Percentiles rank a stretch among this genome's conserved stretches.
These are phyloP conservation scores for Aspergillus sp. DNA, from an alignment of 2,329 filamentous ascomycete genomes.

Conservation along the genomic window DNA sequence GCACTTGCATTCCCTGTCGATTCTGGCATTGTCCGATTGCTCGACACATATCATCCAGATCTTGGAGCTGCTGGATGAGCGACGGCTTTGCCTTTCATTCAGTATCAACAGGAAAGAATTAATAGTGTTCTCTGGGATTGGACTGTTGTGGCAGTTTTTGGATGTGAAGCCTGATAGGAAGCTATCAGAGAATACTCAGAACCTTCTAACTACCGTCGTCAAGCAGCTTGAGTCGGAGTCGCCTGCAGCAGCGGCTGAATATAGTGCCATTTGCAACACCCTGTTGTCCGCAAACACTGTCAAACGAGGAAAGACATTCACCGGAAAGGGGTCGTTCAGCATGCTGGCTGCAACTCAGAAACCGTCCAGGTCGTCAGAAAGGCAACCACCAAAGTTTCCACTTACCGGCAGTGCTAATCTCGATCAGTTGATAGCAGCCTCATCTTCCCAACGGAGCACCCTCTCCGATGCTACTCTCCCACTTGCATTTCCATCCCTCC, in stretches of 20 bases:
- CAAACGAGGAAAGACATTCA: constrained; percentile 6
- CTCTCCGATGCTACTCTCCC: constrained; percentile 28
- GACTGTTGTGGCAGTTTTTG: constrained; percentile 81
- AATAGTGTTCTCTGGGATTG: constrained; percentile 77
- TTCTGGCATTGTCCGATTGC: constrained; percentile 76
- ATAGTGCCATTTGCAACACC: constrained; percentile 49
- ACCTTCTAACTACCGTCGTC: constrained; percentile 62
- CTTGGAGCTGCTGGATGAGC: constrained; percentile 80
- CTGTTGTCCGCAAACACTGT: constrained; percentile 41
- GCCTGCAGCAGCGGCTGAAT: constrained; percentile 52
- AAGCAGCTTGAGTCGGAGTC: constrained; percentile 59
- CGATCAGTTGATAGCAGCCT: constrained; percentile 20
- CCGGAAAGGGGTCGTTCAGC: constrained; percentile 13
- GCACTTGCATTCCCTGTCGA: constrained; percentile 70
- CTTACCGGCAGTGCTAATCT: constrained; percentile 23
- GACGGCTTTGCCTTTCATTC: constrained; percentile 84
- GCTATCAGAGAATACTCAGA: constrained; percentile 79
- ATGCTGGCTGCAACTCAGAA: constrained; percentile 35
- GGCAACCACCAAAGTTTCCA: constrained; percentile 35
- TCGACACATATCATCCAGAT: constrained; percentile 94
- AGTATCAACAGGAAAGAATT: constrained; percentile 86
- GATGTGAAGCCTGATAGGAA: constrained; percentile 82
- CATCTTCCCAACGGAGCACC: constrained; percentile 31
- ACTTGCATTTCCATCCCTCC: constrained; percentile 24
- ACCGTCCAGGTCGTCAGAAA: constrained; percentile 33